Evolutionary conservation across 768 basidiomycete genomes (phyloP).

Genomic region (Xerocomellus intermedius): DNA sequence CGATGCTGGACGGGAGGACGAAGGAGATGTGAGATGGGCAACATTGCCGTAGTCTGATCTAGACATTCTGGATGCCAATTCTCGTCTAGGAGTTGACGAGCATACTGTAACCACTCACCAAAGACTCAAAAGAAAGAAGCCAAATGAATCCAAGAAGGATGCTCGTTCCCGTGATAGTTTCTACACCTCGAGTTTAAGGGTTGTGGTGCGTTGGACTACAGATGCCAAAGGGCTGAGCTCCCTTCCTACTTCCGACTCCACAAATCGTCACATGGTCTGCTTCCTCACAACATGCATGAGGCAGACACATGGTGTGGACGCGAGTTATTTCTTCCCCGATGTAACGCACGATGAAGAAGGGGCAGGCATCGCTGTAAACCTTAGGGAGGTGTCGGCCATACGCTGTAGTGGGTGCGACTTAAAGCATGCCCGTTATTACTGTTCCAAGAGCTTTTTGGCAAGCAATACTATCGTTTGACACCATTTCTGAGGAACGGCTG

Average conservation of each 20-base stretch:
- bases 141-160: neutral
- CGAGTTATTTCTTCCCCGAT: neutral
- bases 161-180: neutral
- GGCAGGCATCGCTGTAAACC: neutral
- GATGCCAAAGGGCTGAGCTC: neutral
- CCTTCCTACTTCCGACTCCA: neutral
- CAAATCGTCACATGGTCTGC: neutral
- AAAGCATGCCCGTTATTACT: neutral
- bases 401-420: neutral
- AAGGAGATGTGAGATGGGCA: constrained; percentile 4
- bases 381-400: neutral
- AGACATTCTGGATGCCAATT: constrained; percentile 15
- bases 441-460: neutral
- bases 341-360: neutral
- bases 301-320: constrained; percentile 17
- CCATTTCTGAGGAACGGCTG: neutral
- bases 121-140: neutral
- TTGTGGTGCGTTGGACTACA: constrained; percentile 1
- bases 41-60: constrained; percentile 12
- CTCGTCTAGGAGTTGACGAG: neutral
- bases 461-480: neutral
- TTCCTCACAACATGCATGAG: constrained; percentile 17
- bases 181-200: neutral
- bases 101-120: constrained; percentile 8
- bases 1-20: constrained; percentile 12